These are phyloP conservation scores for Epichloe sp. DNA, from an alignment of 2,329 filamentous ascomycete genomes.

Conservation along the genomic window DNA sequence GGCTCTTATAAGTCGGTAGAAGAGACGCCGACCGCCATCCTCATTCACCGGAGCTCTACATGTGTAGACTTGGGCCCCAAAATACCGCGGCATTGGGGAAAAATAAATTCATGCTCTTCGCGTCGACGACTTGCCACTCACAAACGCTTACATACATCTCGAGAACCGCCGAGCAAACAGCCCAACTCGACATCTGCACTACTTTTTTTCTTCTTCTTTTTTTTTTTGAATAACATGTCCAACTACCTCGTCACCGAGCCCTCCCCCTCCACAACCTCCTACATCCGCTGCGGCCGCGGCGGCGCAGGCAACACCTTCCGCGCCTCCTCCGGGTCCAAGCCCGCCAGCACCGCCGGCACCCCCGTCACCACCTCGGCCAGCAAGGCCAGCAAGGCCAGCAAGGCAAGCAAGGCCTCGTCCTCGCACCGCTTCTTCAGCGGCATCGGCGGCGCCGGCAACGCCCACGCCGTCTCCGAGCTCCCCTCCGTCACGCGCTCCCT, in stretches of 20 bases:
- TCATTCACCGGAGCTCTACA: too few relatives aligned
- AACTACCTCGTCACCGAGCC: conserved; percentile 21
- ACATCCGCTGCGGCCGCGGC: conserved; percentile 40
- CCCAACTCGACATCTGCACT: too few relatives aligned
- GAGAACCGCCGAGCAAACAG: too few relatives aligned
- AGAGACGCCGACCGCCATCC: too few relatives aligned
- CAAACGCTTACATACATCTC: too few relatives aligned
- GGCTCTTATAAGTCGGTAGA: too few relatives aligned
- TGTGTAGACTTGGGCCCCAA: too few relatives aligned
- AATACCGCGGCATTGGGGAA: too few relatives aligned
- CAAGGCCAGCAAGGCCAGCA: conserved; percentile 16
- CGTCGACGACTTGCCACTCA: too few relatives aligned
- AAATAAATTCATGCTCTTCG: too few relatives aligned
- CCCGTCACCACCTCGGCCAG: conserved; percentile 12
- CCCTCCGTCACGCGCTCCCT: conserved; percentile 32
- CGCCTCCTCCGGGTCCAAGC: conserved; percentile 20
- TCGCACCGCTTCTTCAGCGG: conserved; percentile 48
- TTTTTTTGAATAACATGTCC: conserved; percentile 4
- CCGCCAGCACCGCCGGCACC: too few relatives aligned
- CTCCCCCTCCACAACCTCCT: conserved; percentile 17
- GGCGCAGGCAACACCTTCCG: conserved; percentile 44
- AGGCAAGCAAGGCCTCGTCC: conserved; percentile 18
- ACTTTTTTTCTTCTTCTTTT: too few relatives aligned
- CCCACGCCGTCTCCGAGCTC: conserved; percentile 30
- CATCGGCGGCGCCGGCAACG: conserved; percentile 55